phyloP scores from a whole-genome alignment of 2,329 filamentous ascomycete species.

The Talaromyces sp. region DNA sequence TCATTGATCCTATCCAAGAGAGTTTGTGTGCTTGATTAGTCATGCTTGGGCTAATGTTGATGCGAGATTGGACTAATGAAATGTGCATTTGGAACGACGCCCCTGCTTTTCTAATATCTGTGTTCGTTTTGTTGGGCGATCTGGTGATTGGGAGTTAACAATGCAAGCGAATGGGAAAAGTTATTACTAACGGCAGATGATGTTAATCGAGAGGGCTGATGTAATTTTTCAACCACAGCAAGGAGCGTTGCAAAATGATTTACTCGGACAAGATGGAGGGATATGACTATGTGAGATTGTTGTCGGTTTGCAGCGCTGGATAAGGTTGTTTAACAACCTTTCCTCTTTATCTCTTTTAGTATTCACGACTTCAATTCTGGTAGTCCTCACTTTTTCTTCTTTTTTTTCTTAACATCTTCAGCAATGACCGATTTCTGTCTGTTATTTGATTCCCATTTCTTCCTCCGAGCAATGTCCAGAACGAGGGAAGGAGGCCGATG shows the following conservation, averaged over 20 bases:
- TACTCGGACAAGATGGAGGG: neutral
- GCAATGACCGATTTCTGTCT: neutral
- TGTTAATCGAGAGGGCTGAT: neutral
- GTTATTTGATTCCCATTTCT: neutral
- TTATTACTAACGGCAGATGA: neutral
- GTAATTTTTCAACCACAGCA: neutral
- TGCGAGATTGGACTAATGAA: neutral
- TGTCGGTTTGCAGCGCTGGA: neutral
- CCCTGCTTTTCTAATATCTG: neutral
- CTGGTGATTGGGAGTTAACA: constrained; percentile 5
- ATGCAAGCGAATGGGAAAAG: neutral
- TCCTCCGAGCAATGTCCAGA: neutral
- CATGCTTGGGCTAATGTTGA: neutral
- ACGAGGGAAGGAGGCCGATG: neutral
- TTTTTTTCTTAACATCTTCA: no score
- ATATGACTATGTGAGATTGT: neutral
- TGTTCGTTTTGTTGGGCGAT: neutral
- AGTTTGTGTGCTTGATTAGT: constrained; percentile 33
- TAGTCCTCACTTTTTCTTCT: neutral
- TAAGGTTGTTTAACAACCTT: neutral
- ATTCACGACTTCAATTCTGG: neutral
- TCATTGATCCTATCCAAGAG: constrained; percentile 30
- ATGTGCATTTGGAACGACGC: neutral
- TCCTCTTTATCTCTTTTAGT: no score
- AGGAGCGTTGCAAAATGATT: neutral